phyloP scores from a whole-genome alignment of 2,329 filamentous ascomycete genomes.

The Sphaerulina vaccinii region DNA sequence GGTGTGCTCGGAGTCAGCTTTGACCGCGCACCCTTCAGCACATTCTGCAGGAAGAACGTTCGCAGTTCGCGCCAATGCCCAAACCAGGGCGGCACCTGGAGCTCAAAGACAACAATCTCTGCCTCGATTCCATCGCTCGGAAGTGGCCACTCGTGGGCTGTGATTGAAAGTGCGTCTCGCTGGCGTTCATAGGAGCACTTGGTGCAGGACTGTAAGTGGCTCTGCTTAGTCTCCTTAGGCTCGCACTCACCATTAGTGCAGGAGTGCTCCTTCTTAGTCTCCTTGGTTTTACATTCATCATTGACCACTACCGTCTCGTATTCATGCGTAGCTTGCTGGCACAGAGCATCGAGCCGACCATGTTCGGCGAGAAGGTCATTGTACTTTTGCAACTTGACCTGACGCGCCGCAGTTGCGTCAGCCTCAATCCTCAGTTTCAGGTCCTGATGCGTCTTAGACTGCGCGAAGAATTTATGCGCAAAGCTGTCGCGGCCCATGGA shows the following conservation, averaged over 20 bases:
- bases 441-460: slow-evolving; percentile 18
- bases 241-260: slow-evolving; percentile 20
- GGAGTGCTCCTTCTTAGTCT: slow-evolving; percentile 34
- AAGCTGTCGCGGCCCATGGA: slow-evolving; percentile 29
- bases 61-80: slow-evolving; percentile 50
- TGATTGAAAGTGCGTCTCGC: slow-evolving; percentile 45
- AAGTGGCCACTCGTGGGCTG: slow-evolving; percentile 52
- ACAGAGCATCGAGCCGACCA: slow-evolving; percentile 35
- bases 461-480: slow-evolving; percentile 49
- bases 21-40: slow-evolving; percentile 13
- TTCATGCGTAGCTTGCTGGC: slow-evolving; percentile 4
- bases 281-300: slow-evolving; percentile 24
- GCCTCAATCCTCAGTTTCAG: slow-evolving; percentile 4
- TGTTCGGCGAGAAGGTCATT: slow-evolving; percentile 37
- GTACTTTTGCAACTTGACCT: slow-evolving; percentile 38
- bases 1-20: not conserved
- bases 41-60: slow-evolving; percentile 19
- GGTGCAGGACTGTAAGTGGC: slow-evolving; percentile 39
- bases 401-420: slow-evolving; percentile 11
- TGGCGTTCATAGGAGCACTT: slow-evolving; percentile 45
- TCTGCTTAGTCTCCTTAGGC: slow-evolving; percentile 35
- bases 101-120: slow-evolving; percentile 55
- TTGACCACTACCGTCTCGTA: slow-evolving; percentile 19
- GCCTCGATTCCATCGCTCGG: slow-evolving; percentile 40
- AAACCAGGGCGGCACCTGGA: slow-evolving; percentile 48